Base-by-base conservation (phyloP, 768 basidiomycete genomes). In the Mrakia frigida region DNA sequence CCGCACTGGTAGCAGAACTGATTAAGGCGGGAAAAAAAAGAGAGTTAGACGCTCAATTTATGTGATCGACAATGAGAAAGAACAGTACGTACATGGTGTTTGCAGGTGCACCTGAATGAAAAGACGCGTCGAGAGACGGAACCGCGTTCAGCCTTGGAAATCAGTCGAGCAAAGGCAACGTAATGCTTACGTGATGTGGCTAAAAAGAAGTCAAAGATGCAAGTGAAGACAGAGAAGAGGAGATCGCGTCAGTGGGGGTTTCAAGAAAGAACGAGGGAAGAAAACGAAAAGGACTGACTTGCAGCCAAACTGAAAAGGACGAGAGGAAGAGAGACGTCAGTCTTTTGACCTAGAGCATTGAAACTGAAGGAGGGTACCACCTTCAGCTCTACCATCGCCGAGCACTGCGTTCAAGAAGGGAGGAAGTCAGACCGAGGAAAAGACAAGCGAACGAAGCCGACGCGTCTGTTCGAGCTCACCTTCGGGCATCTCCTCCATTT, bases 1-100 rank as follows among this genome's bases (percentile, higher is more conserved):
- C 70, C 70, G 53, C 70, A 71, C 25, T 71, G 50, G 37, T 71
- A 71, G 53, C 70, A 71, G 35, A 71, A 71, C 50, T 71, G 70
- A 18, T n/a, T n/a, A 4, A 41, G 9, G 41, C 6, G 16, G 2
- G 46, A 33, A 53, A 10, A 2, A 18, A 28, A 10, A 21, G 28
- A 16, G 7, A 11, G n/a, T 28, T 6, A 39, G 65, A n/a, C n/a
- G n/a, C n/a, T n/a, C n/a, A n/a, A n/a, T n/a, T n/a, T 63, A 0
- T 35, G 63, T 18, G 39, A 43, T 25, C n/a, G 46, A 35, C 41
- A 3, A 14, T 9, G 37, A 52, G 43, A 21, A 52, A 70, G 61
- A n/a, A 11, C 21, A n/a, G 35, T 33, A 63, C 65, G 5, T 11
- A 68, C 65, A n/a, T 68, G 65, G 35, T 68, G 65, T 13, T 68